Conservation (phyloP, 768 basidiomycete species). For the Kwoniella mangroviensis region DNA sequence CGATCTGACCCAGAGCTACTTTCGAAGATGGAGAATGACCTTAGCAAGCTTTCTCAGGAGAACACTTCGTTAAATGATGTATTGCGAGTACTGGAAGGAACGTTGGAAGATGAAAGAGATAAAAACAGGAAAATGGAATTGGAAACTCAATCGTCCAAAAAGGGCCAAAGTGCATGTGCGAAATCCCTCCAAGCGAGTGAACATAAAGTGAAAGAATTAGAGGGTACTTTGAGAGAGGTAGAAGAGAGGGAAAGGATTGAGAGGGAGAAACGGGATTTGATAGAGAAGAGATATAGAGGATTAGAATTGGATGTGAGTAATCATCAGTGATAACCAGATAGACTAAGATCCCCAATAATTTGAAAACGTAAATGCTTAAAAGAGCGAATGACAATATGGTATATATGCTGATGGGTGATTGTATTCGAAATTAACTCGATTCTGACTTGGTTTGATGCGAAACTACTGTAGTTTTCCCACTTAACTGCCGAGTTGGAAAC, state of each 20-base stretch:
- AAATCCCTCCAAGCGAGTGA: constrained; percentile 10
- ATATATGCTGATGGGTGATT: no score
- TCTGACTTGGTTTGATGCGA: background rate
- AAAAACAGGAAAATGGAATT: constrained; percentile 11
- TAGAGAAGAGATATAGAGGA: constrained; percentile 3
- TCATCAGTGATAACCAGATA: background rate
- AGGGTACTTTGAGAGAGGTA: constrained; percentile 1
- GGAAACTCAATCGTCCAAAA: constrained; percentile 16
- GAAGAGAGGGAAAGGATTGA: constrained; percentile 15
- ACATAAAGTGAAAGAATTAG: constrained; percentile 7
- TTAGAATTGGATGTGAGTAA: constrained; percentile 16
- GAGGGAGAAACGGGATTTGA: constrained; percentile 9
- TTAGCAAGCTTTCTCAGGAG: background rate
- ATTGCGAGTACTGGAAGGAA: background rate
- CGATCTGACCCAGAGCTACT: background rate
- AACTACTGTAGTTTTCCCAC: background rate
- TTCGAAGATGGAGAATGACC: background rate
- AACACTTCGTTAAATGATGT: background rate
- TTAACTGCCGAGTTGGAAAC: no score
- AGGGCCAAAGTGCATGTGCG: constrained; percentile 26
- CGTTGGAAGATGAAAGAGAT: constrained; percentile 14
- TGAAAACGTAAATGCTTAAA: background rate
- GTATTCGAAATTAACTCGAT: no score
- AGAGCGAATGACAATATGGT: no score
- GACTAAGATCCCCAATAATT: background rate